These are phyloP conservation scores for Schizophyllum amplum DNA, from an alignment of 1,284 basidiomycete species.

Conservation along the genomic window DNA sequence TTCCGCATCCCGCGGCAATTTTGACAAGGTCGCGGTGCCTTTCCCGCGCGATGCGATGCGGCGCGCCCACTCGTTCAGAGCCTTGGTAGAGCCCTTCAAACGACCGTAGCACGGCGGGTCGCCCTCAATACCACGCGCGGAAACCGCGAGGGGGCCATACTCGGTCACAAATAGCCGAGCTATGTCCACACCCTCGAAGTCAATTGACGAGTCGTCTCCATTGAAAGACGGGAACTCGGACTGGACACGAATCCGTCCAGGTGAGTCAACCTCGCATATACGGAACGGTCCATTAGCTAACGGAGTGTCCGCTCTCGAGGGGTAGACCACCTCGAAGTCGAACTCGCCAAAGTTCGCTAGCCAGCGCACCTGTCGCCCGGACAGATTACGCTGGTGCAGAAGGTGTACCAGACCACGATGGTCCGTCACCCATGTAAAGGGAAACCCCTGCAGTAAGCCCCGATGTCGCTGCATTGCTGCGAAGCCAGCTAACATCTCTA, in stretches of 20 bases:
- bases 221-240: slow-evolving; percentile 6
- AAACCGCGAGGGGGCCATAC: no score
- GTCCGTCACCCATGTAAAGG: slow-evolving; percentile 23
- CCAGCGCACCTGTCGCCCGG: slow-evolving; percentile 21
- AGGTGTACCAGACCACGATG: slow-evolving; percentile 22
- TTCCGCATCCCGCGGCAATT: no score
- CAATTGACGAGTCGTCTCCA: not conserved
- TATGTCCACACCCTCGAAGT: not conserved
- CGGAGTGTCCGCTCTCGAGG: no score
- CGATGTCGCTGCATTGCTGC: slow-evolving; percentile 19
- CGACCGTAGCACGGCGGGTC: no score
- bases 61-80: no score
- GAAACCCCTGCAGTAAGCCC: slow-evolving; percentile 18
- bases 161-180: not conserved
- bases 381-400: slow-evolving; percentile 19
- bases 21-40: no score
- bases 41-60: no score
- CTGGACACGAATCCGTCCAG: slow-evolving; percentile 15
- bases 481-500: no score
- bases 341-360: slow-evolving; percentile 17
- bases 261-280: no score
- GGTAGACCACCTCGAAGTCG: slow-evolving; percentile 14
- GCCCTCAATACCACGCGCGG: no score
- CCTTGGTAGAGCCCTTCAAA: no score
- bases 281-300: no score